These are phyloP conservation scores for Alopecurus myosuroides DNA, from an alignment of 176 grass and related monocot genomes.

Conservation along the genomic window DNA sequence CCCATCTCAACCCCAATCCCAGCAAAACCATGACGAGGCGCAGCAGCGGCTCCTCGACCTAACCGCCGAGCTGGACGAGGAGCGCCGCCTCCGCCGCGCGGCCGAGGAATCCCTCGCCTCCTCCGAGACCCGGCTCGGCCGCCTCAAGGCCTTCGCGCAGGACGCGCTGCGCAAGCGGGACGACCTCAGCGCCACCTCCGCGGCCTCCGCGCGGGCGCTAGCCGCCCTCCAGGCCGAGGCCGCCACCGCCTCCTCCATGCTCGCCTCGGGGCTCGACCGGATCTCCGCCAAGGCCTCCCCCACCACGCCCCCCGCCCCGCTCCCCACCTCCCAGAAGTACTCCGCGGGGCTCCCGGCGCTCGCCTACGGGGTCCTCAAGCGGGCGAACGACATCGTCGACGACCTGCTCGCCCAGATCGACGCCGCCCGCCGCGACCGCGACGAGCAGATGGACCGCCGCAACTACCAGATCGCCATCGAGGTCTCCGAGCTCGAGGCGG, in stretches of 20 bases:
- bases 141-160: constrained; percentile 62
- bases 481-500: constrained; percentile 92
- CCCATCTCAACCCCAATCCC: background rate
- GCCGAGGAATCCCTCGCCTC: constrained; percentile 45
- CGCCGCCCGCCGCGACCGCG: constrained; percentile 47
- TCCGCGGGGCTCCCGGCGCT: constrained; percentile 64
- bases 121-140: constrained; percentile 35
- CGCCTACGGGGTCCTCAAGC: constrained; percentile 87
- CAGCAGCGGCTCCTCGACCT: constrained; percentile 51
- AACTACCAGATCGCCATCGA: constrained; percentile 99
- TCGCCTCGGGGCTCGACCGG: constrained; percentile 71
- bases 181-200: constrained; percentile 30
- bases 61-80: constrained; percentile 64
- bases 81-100: constrained; percentile 49
- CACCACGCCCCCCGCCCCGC: constrained; percentile 33
- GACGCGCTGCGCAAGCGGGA: constrained; percentile 79
- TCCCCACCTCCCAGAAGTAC: constrained; percentile 83
- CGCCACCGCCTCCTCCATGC: constrained; percentile 78
- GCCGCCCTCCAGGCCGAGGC: constrained; percentile 58
- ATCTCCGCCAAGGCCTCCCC: constrained; percentile 74
- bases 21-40: background rate
- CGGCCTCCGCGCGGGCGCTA: constrained; percentile 16
- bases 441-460: constrained; percentile 76
- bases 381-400: constrained; percentile 89
- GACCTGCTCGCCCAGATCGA: constrained; percentile 78